Base-by-base conservation (phyloP, 306 rosid genomes). In the Quercus aquifolioides region DNA sequence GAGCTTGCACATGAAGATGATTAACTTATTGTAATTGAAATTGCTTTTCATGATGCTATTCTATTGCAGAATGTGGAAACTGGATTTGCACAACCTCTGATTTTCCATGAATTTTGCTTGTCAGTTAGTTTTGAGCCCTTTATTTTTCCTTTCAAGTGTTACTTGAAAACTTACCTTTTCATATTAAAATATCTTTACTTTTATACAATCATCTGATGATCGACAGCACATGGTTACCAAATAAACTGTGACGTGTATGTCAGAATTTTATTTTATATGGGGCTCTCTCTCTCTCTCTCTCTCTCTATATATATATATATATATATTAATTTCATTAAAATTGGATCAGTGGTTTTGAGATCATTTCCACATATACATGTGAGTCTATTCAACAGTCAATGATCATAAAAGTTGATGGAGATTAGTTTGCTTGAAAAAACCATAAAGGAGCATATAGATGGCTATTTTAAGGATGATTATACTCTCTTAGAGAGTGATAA, bases 1-100 rank as follows among this genome's bases (percentile, higher is more conserved):
- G 87, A 90, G 82, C 77, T 70, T 88, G 82, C 97, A 92, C 80
- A 83, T 92, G 92, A 90, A 88, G 82, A 85, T 85, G 84, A 77
- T 80, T 79, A 54, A 75, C 77, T 76, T 72, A 62, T 69, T 80
- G 28, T 85, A 67, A 43, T 56, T 25, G 74, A 70, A 41, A 67
- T 77, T 80, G 51, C 46, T 70, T 65, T 55, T 14, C 52, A 28
- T 25, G 77, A 78, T 70, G 68, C 58, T 49, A 25, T 58, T 6
- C 77, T 69, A 25, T 62, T 65, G 79, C 72, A 26, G 78, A 68
- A 67, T 28, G 69, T 79, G 84, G 43, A 71, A 51, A 43, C 43
- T 76, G 38, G 56, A 69, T 65, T 51, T 11, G 59, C 15, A 21
- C 65, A 21, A 18, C 43, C 31, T 33, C 11, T 26, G 12, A 19